These are phyloP conservation scores for Entophlyctis helioformis DNA, from an alignment of 192 early-diverging fungal genomes.

Conservation along the genomic window DNA sequence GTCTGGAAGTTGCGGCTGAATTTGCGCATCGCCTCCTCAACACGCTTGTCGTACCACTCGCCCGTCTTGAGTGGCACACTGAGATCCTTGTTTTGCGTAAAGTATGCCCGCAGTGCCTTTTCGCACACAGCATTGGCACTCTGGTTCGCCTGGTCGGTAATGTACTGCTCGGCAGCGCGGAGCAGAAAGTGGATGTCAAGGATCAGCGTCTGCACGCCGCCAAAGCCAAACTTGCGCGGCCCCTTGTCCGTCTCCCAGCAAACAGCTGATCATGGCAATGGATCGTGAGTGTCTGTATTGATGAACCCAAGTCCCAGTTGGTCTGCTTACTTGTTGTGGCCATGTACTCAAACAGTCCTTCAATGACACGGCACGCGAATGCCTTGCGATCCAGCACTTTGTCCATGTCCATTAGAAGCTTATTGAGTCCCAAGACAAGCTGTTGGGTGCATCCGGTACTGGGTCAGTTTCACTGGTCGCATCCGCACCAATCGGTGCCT, in stretches of 20 bases:
- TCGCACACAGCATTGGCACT: constrained; percentile 37
- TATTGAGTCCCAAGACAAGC: too few relatives aligned
- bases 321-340: too few relatives aligned
- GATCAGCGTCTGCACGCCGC: constrained; percentile 42
- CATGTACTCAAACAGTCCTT: constrained; percentile 4
- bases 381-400: too few relatives aligned
- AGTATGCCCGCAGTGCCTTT: constrained; percentile 28
- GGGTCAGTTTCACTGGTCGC: too few relatives aligned
- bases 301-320: too few relatives aligned
- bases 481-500: too few relatives aligned
- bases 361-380: too few relatives aligned
- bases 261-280: too few relatives aligned
- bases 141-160: constrained; percentile 22
- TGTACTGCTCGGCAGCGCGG: constrained; percentile 16
- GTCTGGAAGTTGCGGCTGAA: too few relatives aligned
- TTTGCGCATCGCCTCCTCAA: constrained; percentile 23
- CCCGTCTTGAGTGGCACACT: constrained; percentile 28
- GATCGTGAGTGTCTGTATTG: too few relatives aligned
- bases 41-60: constrained; percentile 37
- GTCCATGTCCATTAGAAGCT: too few relatives aligned
- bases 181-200: constrained; percentile 45
- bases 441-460: too few relatives aligned
- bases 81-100: constrained; percentile 22
- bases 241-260: constrained; percentile 17
- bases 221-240: constrained; percentile 30